Evolutionary conservation across 1,284 basidiomycete species (phyloP), one percentile per base, ranked within the genome.

Genomic region (Leccinum huronense): DNA sequence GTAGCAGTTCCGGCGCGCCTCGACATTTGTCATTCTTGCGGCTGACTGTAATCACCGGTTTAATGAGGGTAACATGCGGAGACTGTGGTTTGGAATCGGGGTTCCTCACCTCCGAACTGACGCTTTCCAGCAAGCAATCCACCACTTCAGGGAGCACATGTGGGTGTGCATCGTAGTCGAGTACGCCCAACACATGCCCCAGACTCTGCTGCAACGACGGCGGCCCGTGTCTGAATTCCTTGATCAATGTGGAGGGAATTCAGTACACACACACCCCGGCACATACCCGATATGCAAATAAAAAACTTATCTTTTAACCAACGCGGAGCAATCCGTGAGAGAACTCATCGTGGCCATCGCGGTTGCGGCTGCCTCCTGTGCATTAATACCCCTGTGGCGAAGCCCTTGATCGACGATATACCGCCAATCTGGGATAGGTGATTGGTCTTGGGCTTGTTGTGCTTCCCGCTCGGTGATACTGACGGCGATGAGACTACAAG

Each of bases 151-250:
- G 69, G 38, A 93, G 79, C 51, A 81, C 82, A 71, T 82, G 80
- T 19, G 80, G 78, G 73, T 86, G 81, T 5, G 77, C 74, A 53
- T 79, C 75, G 73, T 94, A 97, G 71, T 88, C 83, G 40, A 94
- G 76, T 38, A 81, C 79, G 6, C 95, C 93, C 11, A 98, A 79
- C n/a, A 90, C 79, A 58, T 87, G 83, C 5, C 91, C 88, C 53
- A 94, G 80, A 70, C 89, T 89, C 75, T 95, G 93, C 70, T 94
- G 89, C 69, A 89, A 79, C 2, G 80, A 74, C 31, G 88, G 77
- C 14, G 81, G 77, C 42, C 86, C 82, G 33, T 77, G 77, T 64
- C 77, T 80, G 68, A 93, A 85, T 63, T 93, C 90, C 63, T 76
- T 76, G 63, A 94, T 87, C 73, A 93, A 80, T 72, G 88, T 92